Evolutionary conservation across 2,329 filamentous ascomycete genomes (phyloP).

Genomic region (Colletotrichum tropicale): DNA sequence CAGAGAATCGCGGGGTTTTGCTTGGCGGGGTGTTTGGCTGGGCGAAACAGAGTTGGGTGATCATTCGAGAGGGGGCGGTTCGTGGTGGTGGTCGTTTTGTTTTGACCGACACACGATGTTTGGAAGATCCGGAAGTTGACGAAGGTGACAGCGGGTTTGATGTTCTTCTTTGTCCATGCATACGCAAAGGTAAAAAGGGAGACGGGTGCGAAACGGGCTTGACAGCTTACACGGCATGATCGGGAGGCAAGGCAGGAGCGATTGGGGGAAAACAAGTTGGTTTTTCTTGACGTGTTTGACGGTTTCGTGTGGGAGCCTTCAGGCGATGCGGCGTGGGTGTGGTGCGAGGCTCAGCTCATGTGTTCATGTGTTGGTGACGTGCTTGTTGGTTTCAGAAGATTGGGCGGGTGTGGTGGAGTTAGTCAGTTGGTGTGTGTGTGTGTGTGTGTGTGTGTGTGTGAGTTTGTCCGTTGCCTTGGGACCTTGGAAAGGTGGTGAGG

Average conservation of each 20-base stretch:
- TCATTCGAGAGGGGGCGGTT: background rate
- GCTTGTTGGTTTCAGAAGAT: background rate
- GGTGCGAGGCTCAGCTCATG: background rate
- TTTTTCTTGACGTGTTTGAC: background rate
- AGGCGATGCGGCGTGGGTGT: background rate
- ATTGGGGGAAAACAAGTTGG: background rate
- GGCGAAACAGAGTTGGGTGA: background rate
- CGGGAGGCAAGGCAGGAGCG: background rate
- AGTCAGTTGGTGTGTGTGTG: background rate
- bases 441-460: background rate
- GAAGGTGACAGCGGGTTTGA: background rate
- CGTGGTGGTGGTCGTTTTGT: background rate
- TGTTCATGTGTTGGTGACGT: background rate
- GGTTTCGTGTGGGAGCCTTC: slow-evolving; percentile 14
- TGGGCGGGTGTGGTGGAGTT: background rate
- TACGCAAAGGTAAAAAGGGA: background rate
- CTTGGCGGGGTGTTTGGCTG: slow-evolving; percentile 7
- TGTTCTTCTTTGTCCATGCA: background rate
- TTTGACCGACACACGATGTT: background rate
- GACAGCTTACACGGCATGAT: background rate
- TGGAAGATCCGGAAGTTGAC: background rate
- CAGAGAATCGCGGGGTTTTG: background rate
- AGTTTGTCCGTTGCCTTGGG: background rate
- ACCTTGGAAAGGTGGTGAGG: background rate
- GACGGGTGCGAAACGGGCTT: background rate